phyloP scores from a whole-genome alignment of 1,139 yeast genomes.

The Scheffersomyces segobiensis region DNA sequence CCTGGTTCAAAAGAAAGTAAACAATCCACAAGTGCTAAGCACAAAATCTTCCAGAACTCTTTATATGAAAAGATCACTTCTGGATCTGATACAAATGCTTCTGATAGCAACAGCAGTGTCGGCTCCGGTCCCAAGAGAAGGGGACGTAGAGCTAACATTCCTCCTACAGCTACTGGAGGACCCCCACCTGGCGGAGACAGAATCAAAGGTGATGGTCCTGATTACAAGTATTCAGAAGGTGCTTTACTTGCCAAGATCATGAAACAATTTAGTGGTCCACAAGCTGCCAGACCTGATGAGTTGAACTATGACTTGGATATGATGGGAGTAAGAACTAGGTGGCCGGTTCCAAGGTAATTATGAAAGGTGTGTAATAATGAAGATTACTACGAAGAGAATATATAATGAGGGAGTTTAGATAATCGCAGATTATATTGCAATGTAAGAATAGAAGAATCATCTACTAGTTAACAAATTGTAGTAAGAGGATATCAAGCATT shows the following conservation, averaged over 20 bases:
- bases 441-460: not conserved
- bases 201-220: constrained; percentile 18
- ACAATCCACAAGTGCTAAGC: constrained; percentile 26
- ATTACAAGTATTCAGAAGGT: constrained; percentile 34
- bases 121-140: constrained; percentile 18
- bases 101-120: constrained; percentile 17
- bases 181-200: constrained; percentile 11
- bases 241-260: constrained; percentile 43
- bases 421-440: not conserved
- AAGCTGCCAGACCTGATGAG: constrained; percentile 36
- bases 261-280: constrained; percentile 48
- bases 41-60: constrained; percentile 42
- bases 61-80: constrained; percentile 43
- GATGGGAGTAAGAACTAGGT: constrained; percentile 39
- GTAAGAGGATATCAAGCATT: not conserved
- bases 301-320: constrained; percentile 34
- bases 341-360: constrained; percentile 26
- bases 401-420: not conserved
- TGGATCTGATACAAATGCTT: constrained; percentile 42
- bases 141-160: constrained; percentile 27
- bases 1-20: constrained; percentile 13
- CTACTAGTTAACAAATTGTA: not conserved
- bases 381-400: not conserved
- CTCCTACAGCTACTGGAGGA: constrained; percentile 10
- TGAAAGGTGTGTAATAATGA: not conserved